Evolutionary conservation across 140 eudicot species (phyloP).

Genomic region (Ambrosia hybrid): DNA sequence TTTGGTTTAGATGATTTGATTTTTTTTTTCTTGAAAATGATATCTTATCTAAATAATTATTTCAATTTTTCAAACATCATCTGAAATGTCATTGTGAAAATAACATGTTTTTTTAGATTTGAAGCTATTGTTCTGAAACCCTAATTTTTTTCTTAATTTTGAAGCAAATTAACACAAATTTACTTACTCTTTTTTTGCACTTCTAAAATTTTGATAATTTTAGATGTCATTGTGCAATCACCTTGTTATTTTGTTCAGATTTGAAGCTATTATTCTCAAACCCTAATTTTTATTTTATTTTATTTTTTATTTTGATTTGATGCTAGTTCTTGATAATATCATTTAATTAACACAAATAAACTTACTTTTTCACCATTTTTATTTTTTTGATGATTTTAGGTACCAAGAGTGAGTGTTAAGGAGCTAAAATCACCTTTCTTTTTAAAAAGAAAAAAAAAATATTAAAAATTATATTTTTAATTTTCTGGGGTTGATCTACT

Average conservation of each 20-base stretch:
- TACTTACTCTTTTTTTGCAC: too few relatives aligned
- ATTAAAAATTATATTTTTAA: not conserved
- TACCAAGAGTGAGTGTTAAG: conserved; percentile 14
- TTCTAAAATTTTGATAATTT: too few relatives aligned
- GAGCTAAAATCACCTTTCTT: conserved; percentile 2
- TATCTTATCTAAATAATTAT: conserved; percentile 16
- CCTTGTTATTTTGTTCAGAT: conserved; percentile 15
- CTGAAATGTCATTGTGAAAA: conserved; percentile 20
- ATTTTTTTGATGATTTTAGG: conserved; percentile 26
- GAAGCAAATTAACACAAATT: too few relatives aligned
- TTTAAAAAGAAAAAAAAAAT: not conserved
- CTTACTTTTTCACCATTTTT: conserved; percentile 14
- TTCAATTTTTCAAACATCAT: not conserved
- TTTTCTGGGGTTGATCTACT: conserved; percentile 44
- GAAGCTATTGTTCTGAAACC: conserved; percentile 9
- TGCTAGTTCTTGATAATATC: conserved; percentile 10
- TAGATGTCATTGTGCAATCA: conserved; percentile 19
- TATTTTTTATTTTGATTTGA: conserved; percentile 6
- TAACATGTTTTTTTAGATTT: conserved; percentile 13
- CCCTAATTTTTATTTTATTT: not conserved
- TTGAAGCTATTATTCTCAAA: conserved; percentile 6
- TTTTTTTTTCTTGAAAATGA: conserved; percentile 13
- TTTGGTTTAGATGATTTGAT: not conserved
- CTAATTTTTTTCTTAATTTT: not conserved
- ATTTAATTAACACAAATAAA: conserved; percentile 2